Conservation (phyloP, 768 basidiomycete genomes). For the Pisolithus tinctorius region DNA sequence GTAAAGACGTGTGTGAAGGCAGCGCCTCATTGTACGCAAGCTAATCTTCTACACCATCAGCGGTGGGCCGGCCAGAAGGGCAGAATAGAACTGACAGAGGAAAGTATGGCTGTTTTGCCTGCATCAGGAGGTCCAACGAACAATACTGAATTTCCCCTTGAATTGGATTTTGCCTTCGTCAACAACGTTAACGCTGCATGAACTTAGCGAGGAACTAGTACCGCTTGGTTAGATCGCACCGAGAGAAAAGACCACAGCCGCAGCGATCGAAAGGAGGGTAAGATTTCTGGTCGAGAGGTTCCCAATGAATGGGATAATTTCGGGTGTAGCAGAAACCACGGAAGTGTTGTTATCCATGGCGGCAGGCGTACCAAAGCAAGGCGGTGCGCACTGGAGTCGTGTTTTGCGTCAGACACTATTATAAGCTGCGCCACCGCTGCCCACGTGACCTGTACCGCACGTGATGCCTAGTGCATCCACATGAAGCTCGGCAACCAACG, state of each 20-base stretch:
- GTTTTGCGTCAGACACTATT: too few relatives aligned
- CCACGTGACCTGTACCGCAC: too few relatives aligned
- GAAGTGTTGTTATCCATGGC: conserved; percentile 10
- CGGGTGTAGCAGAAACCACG: conserved; percentile 19
- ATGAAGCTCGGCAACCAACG: too few relatives aligned
- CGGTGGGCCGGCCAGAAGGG: conserved; percentile 1
- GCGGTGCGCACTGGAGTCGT: too few relatives aligned
- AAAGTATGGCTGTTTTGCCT: conserved; percentile 76
- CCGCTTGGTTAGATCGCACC: conserved; percentile 27
- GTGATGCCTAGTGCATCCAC: too few relatives aligned
- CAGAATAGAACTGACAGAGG: conserved; percentile 42
- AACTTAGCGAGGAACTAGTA: conserved; percentile 9
- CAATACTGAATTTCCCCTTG: conserved; percentile 56
- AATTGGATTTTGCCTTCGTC: conserved; percentile 35
- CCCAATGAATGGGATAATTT: conserved; percentile 30
- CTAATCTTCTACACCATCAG: conserved; percentile 31
- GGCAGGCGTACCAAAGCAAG: too few relatives aligned
- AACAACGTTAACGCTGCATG: conserved; percentile 39
- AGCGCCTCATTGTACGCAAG: conserved; percentile 57
- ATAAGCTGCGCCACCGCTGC: too few relatives aligned
- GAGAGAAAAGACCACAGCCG: conserved; percentile 38
- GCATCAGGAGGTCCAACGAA: conserved; percentile 71
- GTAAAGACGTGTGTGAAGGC: conserved; percentile 72
- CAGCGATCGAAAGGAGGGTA: conserved; percentile 34
- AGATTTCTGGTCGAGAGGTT: conserved; percentile 35